Base-by-base conservation (phyloP, 2,329 filamentous ascomycete species). In the Trichophyton benhamiae region DNA sequence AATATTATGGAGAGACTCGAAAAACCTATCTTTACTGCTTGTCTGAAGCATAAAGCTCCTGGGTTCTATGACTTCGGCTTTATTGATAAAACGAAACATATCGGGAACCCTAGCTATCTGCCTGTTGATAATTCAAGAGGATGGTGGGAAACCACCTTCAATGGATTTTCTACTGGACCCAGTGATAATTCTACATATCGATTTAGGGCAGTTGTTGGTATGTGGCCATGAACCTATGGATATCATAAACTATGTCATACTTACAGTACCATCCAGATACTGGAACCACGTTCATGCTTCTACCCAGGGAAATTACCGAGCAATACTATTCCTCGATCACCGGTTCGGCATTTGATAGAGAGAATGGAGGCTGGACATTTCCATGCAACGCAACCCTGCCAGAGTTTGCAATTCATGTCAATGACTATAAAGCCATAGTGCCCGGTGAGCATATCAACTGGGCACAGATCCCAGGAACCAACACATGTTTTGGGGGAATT, bases 1-100 rank as follows among this genome's bases (percentile, higher is more conserved):
- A 89, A 87, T 70, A 77, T 87, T 66, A 81, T 82, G 72, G 64
- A 72, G 17, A 72, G 76, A 17, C 81, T 90, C 27, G 79, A 82
- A 27, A 73, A 81, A 71, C 86, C 86, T 0, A 74, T 91, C 38
- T 88, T 91, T 74, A 88, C 87, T 0, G 86, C 85, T 22, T 80
- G 86, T 62, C 78, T 92, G 57, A 82, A 83, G 68, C 80, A 82
- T 66, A 76, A 79, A 62, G 77, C 78, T 17, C 75, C 78, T 2
- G 87, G 87, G 49, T 79, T 81, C 36, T 91, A 89, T 74, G 85
- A 89, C 69, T 91, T 91, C 67, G 88, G 88, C 63, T 80, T 74
- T 67, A 85, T 91, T 67, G 86, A 91, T 70, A 69, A 68, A 1
- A 75, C 74, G 61, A 84, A 87, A 67, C 87, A 87, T 72, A 77